Evolutionary conservation across 306 rosid genomes (phyloP), one percentile per base, ranked within the genome.

Genomic region (Glycine soja): DNA sequence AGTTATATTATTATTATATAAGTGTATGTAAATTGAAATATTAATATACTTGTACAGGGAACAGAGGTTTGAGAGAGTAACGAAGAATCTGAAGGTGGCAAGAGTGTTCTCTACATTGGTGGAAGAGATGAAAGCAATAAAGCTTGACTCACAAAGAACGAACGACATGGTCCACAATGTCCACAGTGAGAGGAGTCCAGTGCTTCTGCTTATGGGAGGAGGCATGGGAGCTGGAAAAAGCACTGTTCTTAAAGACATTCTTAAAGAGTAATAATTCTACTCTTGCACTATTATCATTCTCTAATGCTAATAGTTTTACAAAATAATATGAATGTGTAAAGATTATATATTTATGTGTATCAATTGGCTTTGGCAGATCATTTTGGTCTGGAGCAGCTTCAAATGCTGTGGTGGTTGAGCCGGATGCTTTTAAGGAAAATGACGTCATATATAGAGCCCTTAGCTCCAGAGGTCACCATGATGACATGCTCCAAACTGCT

Each of bases 211-310:
- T 13, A 95, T 95, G 94, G 99, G 99, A 4, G 98, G 99, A 77
- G 98, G 99, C 48, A 93, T 93, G 99, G 98, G 98, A 2, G 98
- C 94, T 36, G 98, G 99, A 88, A 95, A 95, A 79, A 95, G 98
- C 91, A 93, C 99, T 2, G 93, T 93, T 83, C 94, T 95, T 66
- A 91, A 92, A 87, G 88, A 90, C 68, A 91, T 93, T 84, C 89
- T 81, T 59, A 87, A 93, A 77, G 97, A 89, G 99, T 90, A 85
- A 75, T 10, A 78, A 46, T 61, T n/a, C 43, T 16, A 68, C 34
- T 75, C 12, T 61, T 30, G 3, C 18, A 24, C 16, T 3, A 38
- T 32, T 40, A 34, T 80, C 71, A 1, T 52, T 24, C 30, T 24
- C 30, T 24, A 24, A 24, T 1, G 30, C 30, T 80, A 1, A 2